Percentiles rank a stretch among this genome's conserved stretches.
These are phyloP conservation scores for Chloromonas sp. DNA, from an alignment of 163 green algal species.

Conservation along the genomic window DNA sequence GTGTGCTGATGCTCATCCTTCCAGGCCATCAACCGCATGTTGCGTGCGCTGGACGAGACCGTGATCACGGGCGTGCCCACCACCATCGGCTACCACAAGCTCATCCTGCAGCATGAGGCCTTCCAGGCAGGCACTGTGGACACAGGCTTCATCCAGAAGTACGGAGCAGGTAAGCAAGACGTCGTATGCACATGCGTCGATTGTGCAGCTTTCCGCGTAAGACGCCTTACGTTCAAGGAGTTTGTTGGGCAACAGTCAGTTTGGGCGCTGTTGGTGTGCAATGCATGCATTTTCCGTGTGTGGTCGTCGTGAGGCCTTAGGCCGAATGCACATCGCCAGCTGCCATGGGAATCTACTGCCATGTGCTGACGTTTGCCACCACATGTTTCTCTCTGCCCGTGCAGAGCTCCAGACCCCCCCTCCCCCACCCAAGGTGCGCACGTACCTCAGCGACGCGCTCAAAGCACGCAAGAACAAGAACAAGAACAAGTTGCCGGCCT, in stretches of 20 bases:
- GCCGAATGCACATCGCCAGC: background rate
- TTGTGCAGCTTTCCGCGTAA: too few species aligned
- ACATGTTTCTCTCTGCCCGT: background rate
- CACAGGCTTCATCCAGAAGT: slow-evolving; percentile 91
- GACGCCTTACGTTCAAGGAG: too few species aligned
- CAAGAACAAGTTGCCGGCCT: background rate
- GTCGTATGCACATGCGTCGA: too few species aligned
- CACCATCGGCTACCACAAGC: slow-evolving; percentile 86
- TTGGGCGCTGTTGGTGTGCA: too few species aligned
- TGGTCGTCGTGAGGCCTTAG: background rate
- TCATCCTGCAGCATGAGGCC: slow-evolving; percentile 74
- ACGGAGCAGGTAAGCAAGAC: slow-evolving; percentile 32
- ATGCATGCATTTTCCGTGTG: too few species aligned
- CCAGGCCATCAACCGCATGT: slow-evolving; percentile 82
- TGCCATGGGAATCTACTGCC: background rate
- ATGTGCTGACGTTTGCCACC: background rate
- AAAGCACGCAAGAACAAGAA: slow-evolving; percentile 1
- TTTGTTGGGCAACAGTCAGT: too few species aligned
- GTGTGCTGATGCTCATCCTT: background rate
- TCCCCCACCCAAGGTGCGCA: background rate
- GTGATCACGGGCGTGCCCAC: slow-evolving; percentile 88
- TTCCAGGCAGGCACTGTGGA: slow-evolving; percentile 72
- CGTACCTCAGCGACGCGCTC: slow-evolving; percentile 1
- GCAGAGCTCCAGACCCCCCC: slow-evolving; percentile 1
- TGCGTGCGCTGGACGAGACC: slow-evolving; percentile 85